Evolutionary conservation across 78 protist genomes (phyloP).

Genomic region (Dictyostelium brefeldianum): DNA sequence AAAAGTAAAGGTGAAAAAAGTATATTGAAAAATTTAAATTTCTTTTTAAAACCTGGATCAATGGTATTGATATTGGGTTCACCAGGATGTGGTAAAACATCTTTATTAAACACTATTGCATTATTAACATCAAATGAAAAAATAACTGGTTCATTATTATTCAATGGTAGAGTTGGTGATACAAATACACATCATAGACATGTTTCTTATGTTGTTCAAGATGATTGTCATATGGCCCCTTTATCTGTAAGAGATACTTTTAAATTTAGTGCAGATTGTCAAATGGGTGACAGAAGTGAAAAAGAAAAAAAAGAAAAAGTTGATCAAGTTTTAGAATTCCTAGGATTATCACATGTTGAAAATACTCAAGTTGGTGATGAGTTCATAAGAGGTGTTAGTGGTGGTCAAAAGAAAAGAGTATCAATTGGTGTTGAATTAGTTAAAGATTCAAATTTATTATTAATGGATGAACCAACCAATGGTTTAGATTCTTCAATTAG

Average conservation of each 20-base stretch:
- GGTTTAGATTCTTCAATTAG: constrained; percentile 79
- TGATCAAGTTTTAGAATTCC: constrained; percentile 11
- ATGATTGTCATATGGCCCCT: constrained; percentile 48
- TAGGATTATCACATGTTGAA: constrained; percentile 19
- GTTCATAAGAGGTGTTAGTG: constrained; percentile 55
- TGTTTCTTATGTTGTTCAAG: constrained; percentile 63
- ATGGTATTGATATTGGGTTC: constrained; percentile 74
- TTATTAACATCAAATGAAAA: not conserved
- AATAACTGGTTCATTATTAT: constrained; percentile 12
- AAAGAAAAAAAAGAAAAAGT: constrained; percentile 35
- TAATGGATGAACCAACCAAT: constrained; percentile 84
- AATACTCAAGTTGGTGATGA: constrained; percentile 67
- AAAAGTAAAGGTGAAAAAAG: constrained; percentile 15
- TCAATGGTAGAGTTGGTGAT: constrained; percentile 36
- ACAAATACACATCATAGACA: constrained; percentile 54
- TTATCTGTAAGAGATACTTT: constrained; percentile 46
- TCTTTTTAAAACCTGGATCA: constrained; percentile 66
- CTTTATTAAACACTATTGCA: constrained; percentile 52
- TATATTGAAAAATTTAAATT: constrained; percentile 22
- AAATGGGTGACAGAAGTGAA: constrained; percentile 13
- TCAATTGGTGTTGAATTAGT: constrained; percentile 84
- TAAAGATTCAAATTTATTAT: constrained; percentile 61
- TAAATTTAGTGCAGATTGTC: constrained; percentile 55
- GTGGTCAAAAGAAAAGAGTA: constrained; percentile 86
- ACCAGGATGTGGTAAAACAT: constrained; percentile 82